Conservation (phyloP, 495 filamentous ascomycete species). For the Aspergillus bertholletiae region DNA sequence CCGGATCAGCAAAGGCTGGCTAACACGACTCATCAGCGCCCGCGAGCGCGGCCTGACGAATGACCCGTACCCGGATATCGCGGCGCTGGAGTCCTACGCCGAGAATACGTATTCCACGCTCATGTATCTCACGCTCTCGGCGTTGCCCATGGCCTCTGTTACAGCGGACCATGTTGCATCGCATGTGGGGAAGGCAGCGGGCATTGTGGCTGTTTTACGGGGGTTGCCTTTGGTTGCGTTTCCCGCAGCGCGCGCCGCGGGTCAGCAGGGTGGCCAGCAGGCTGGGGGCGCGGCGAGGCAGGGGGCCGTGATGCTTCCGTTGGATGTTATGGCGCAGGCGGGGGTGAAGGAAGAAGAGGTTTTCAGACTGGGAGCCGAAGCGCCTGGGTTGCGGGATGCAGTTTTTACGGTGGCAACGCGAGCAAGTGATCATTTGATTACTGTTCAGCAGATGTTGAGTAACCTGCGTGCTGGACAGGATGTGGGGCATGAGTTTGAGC, state of each 20-base stretch:
- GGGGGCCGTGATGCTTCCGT: conserved; percentile 71
- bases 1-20: conserved; percentile 74
- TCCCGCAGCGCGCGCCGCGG: conserved; percentile 52
- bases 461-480: conserved; percentile 67
- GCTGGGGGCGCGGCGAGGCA: conserved; percentile 42
- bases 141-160: conserved; percentile 70
- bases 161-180: conserved; percentile 90
- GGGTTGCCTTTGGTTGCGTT: conserved; percentile 84
- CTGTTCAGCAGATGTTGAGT: conserved; percentile 84
- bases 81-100: conserved; percentile 78
- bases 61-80: conserved; percentile 70
- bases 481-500: conserved; percentile 82
- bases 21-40: conserved; percentile 70
- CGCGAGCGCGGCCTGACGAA: conserved; percentile 83
- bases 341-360: conserved; percentile 85
- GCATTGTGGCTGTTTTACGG: conserved; percentile 78
- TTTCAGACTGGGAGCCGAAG: conserved; percentile 70
- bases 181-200: conserved; percentile 90
- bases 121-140: conserved; percentile 82
- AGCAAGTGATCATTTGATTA: conserved; percentile 93
- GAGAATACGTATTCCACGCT: conserved; percentile 92
- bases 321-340: conserved; percentile 83
- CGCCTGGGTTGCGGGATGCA: conserved; percentile 78
- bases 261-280: conserved; percentile 44
- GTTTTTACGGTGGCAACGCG: conserved; percentile 89